These are phyloP conservation scores for Graphium sp. DNA, from an alignment of 2,329 filamentous ascomycete species.

Conservation along the genomic window DNA sequence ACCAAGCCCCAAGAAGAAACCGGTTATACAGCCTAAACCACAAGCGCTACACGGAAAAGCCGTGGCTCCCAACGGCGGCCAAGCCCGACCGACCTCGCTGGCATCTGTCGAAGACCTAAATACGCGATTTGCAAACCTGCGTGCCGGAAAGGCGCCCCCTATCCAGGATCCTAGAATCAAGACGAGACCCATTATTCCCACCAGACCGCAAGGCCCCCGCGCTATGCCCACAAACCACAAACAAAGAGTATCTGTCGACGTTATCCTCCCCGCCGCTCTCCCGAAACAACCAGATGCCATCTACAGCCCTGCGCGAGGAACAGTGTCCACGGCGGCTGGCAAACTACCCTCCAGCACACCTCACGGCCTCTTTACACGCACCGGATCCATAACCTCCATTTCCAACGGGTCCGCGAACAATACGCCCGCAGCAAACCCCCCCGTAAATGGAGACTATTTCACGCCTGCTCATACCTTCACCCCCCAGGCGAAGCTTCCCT, in stretches of 20 bases:
- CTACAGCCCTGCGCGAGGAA: conserved; percentile 63
- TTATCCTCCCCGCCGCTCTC: conserved; percentile 35
- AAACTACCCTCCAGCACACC: conserved; percentile 49
- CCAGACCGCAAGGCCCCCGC: conserved; percentile 23
- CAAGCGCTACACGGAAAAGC: conserved; percentile 46
- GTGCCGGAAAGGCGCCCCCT: conserved; percentile 21
- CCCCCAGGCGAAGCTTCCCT: too few species aligned
- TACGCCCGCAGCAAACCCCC: too few species aligned
- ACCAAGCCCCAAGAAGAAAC: conserved; percentile 21
- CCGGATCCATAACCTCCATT: conserved; percentile 24
- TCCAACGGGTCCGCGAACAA: neutral
- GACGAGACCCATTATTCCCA: conserved; percentile 25
- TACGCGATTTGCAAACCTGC: conserved; percentile 39
- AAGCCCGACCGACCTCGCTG: conserved; percentile 1
- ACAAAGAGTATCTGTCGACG: conserved; percentile 29
- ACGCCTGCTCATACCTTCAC: conserved; percentile 10
- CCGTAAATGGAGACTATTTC: conserved; percentile 16
- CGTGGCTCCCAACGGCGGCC: neutral
- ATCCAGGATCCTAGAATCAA: conserved; percentile 35
- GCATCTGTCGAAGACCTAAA: conserved; percentile 32
- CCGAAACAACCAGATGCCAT: conserved; percentile 60
- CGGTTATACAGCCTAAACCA: conserved; percentile 48
- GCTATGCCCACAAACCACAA: conserved; percentile 29
- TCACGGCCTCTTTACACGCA: conserved; percentile 44
- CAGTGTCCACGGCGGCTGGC: conserved; percentile 46